These are phyloP conservation scores for Clarireedia hainanense DNA, from an alignment of 2,329 filamentous ascomycete species.

Conservation along the genomic window DNA sequence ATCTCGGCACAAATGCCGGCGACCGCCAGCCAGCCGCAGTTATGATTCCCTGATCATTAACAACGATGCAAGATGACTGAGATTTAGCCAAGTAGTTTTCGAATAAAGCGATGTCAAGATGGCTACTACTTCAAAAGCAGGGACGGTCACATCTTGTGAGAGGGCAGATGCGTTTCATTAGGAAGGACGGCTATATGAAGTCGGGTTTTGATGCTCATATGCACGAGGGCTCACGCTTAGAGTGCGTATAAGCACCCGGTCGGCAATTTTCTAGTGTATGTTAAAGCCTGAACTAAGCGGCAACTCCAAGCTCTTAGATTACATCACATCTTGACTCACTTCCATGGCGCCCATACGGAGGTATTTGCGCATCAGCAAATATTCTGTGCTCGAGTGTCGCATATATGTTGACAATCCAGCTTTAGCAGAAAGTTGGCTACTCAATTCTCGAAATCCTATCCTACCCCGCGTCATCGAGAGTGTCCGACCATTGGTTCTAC, in stretches of 20 bases:
- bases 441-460: conserved; percentile 67
- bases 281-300: neutral
- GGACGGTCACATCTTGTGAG: too few relatives aligned
- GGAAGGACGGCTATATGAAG: too few relatives aligned
- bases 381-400: conserved; percentile 91
- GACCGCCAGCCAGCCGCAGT: too few relatives aligned
- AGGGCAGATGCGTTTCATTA: too few relatives aligned
- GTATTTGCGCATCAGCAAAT: conserved; percentile 86
- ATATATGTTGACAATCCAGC: conserved; percentile 92
- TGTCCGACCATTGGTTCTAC: conserved; percentile 77
- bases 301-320: neutral
- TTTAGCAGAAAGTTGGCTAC: conserved; percentile 74
- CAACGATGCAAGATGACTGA: too few relatives aligned
- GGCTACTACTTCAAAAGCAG: too few relatives aligned
- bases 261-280: neutral
- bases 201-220: neutral
- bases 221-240: neutral
- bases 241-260: too few relatives aligned
- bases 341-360: conserved; percentile 79
- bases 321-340: neutral
- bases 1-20: too few relatives aligned
- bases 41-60: too few relatives aligned
- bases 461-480: conserved; percentile 78
- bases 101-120: too few relatives aligned
- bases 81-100: too few relatives aligned